These are phyloP conservation scores for Dactylellina haptotyla DNA, from an alignment of 2,329 filamentous ascomycete species.

Conservation along the genomic window DNA sequence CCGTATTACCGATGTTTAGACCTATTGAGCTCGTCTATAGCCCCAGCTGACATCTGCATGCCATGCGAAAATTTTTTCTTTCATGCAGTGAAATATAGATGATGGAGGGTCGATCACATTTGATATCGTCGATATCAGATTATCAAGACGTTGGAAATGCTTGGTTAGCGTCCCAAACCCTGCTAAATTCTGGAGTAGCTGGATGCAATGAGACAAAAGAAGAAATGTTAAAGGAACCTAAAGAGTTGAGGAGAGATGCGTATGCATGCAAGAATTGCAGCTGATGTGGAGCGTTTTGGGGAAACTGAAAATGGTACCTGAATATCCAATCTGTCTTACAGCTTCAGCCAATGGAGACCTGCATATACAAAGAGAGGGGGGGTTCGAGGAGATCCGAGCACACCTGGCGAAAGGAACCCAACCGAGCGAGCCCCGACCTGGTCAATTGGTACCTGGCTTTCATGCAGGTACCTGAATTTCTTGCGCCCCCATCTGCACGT, in stretches of 20 bases:
- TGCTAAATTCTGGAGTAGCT: neutral
- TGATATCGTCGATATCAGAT: conserved; percentile 5
- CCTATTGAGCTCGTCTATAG: neutral
- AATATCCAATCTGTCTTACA: neutral
- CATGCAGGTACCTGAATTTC: conserved; percentile 37
- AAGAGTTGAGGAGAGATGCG: conserved; percentile 1
- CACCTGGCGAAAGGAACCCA: neutral
- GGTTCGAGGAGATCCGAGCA: conserved; percentile 1
- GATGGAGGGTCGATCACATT: neutral
- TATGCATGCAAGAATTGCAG: conserved; percentile 23
- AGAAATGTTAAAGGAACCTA: conserved; percentile 2
- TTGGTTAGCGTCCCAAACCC: neutral
- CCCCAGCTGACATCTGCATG: conserved; percentile 10
- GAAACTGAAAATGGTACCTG: conserved; percentile 11
- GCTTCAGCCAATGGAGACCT: neutral
- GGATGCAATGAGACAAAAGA: neutral
- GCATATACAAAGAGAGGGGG: neutral
- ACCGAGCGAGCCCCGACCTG: conserved; percentile 2
- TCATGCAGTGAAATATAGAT: neutral
- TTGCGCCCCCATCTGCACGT: conserved; percentile 9
- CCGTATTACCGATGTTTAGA: conserved; percentile 10
- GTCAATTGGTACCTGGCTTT: conserved; percentile 17
- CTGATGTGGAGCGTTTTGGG: conserved; percentile 6
- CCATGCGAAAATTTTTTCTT: neutral
- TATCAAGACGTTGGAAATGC: neutral